Base-by-base conservation (phyloP, 2,329 filamentous ascomycete genomes). In the Clathrospora elynae region DNA sequence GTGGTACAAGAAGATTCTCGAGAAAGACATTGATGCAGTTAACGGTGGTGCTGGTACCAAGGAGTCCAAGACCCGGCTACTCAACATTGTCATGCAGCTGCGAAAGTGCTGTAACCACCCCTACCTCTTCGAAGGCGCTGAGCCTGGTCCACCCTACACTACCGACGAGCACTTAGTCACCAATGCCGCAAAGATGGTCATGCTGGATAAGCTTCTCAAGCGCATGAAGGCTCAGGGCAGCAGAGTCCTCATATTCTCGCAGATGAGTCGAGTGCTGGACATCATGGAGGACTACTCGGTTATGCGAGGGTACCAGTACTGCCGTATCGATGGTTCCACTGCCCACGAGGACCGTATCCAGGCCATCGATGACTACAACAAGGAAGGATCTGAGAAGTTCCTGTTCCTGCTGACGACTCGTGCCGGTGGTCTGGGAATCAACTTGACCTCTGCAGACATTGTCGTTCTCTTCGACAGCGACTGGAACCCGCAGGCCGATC, bases 51-150 rank as follows among this genome's bases (percentile, higher is more conserved):
- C 87, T 52, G 93, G 93, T 35, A 99, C 96, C 74, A 87, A 91
- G 47, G 93, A 99, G 73, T 97, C 92, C 20, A 99, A 99, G 76
- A 99, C 93, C 1, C 85, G 93, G 53, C 81, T 99, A 14, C 79
- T 99, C 53, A 99, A 99, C 73, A 99, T 99, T 65, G 93, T 99
- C 59, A 99, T 99, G 93, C 93, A 99, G 72, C 81, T 99, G 53
- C 87, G 93, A 61, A 99, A 99, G 73, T 99, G 93, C 74, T 99
- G 93, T 71, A 99, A 99, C 61, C 93, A 99, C 66, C 93, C 93
- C 0, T 99, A 99, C 61, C 82, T 99, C 1, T 99, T 99, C 57
- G 93, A 99, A 67, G 93, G 93, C 40, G 93, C 93, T 7, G 93
- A 99, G 67, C 93, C 93, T 28, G 93, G 93, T 18, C 95, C 93